Base-by-base conservation (phyloP, 2,329 filamentous ascomycete species). In the Colletotrichum tofieldiae region DNA sequence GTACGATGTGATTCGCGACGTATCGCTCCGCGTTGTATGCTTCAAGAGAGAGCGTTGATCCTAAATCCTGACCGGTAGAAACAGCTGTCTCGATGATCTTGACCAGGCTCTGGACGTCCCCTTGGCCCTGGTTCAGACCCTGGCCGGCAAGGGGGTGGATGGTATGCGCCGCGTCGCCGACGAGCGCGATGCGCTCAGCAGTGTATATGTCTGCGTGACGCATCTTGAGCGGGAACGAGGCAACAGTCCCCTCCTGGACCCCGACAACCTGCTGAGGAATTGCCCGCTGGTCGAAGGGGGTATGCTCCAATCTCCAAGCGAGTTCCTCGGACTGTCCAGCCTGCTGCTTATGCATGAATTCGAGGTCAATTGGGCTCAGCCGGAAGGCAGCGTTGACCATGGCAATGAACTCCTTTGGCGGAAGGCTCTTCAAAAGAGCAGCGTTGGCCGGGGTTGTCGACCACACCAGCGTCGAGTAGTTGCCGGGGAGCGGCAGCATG, bases 301-400 rank as follows among this genome's bases (percentile, higher is more conserved):
- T 95, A 81, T 96, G 93, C 76, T 93, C 86, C 64, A 93, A 84
- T 59, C 96, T 90, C 96, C 96, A 98, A n/a, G 86, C 84, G 11
- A 96, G 86, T 81, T 98, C 96, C n/a, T 93, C 91, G 39, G 86
- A 87, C 69, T 94, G 91, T 0, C 87, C 88, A 0, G 82, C 79
- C 59, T 81, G 72, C 76, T 89, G 86, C 0, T 88, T 91, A 82
- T 97, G 93, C 86, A 98, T 91, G 82, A 94, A 98, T 51, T 89
- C 88, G 5, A 99, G 85, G 81, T 99, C 96, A 2, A 93, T 90
- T 20, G 93, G 88, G 71, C 89, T 88, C 23, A 99, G 88, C 16
- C 95, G 91, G 85, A 99, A 98, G 0, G 94, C 96, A 0, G 96
- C 95, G 79, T 99, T 98, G 76, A 99, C 93, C 88, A 96, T 93